Percentiles rank a stretch among this genome's conserved stretches.
These are phyloP conservation scores for Penicillium sp. DNA, from an alignment of 2,329 filamentous ascomycete species.

Conservation along the genomic window DNA sequence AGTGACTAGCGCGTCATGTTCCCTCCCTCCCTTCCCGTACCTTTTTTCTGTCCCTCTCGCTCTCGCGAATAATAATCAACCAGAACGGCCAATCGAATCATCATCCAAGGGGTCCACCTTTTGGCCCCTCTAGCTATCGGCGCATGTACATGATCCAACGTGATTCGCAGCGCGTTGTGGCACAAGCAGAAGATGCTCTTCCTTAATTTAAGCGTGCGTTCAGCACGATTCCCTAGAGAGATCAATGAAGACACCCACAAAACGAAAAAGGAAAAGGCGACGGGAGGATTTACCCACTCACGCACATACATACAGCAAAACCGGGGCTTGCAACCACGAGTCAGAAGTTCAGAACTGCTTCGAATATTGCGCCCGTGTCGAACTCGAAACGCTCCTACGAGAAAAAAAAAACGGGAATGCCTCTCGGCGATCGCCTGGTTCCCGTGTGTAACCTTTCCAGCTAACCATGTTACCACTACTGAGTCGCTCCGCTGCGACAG, in stretches of 20 bases:
- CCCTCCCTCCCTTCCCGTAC: constrained; percentile 4
- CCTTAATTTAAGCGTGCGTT: constrained; percentile 24
- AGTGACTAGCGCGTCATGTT: constrained; percentile 11
- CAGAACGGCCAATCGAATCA: too few species aligned
- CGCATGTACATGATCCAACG: constrained; percentile 7
- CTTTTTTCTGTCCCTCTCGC: constrained; percentile 6
- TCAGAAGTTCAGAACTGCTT: background rate
- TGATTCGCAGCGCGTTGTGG: constrained; percentile 22
- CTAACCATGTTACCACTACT: background rate
- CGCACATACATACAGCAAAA: background rate
- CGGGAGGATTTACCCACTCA: background rate
- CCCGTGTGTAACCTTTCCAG: background rate
- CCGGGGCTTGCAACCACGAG: background rate
- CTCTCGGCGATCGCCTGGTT: constrained; percentile 34
- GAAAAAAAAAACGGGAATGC: constrained; percentile 25
- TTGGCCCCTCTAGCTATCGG: background rate
- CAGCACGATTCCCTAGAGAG: background rate
- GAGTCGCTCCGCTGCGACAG: background rate
- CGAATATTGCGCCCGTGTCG: background rate
- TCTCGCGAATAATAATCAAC: background rate
- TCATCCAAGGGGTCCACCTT: background rate
- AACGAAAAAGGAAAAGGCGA: background rate
- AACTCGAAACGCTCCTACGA: background rate
- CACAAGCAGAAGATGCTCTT: constrained; percentile 14
- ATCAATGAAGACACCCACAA: background rate